Percentiles rank a stretch among this genome's conserved stretches.
Evolutionary conservation across 208 protist species (phyloP).

Genomic region (Trypanosoma congolense): DNA sequence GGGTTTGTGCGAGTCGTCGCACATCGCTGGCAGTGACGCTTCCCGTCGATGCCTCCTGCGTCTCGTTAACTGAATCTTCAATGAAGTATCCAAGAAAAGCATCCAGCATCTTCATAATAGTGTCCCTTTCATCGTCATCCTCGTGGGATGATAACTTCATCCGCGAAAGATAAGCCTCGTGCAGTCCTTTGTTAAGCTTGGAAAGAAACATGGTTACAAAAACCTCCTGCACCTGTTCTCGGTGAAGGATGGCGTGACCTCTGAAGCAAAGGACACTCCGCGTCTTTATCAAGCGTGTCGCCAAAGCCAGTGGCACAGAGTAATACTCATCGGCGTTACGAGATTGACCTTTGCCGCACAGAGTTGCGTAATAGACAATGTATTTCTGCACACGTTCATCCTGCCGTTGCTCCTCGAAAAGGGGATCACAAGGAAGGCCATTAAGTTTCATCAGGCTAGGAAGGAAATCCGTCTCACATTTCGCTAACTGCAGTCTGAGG

Average conservation of each 20-base stretch:
- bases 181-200: conserved; percentile 62
- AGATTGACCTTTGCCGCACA: conserved; percentile 18
- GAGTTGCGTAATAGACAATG: conserved; percentile 38
- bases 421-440: conserved; percentile 59
- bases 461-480: conserved; percentile 59
- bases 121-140: conserved; percentile 55
- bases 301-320: conserved; percentile 60
- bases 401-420: conserved; percentile 40
- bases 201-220: conserved; percentile 75
- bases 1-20: conserved; percentile 63
- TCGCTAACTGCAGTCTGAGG: conserved; percentile 62
- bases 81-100: conserved; percentile 82
- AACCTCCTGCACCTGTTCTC: conserved; percentile 79
- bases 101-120: conserved; percentile 82
- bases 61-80: conserved; percentile 41
- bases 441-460: conserved; percentile 67
- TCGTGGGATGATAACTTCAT: conserved; percentile 54
- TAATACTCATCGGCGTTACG: conserved; percentile 63
- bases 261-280: conserved; percentile 63
- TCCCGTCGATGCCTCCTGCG: conserved; percentile 53
- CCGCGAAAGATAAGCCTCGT: conserved; percentile 68
- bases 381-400: conserved; percentile 51
- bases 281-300: conserved; percentile 71
- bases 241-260: conserved; percentile 70
- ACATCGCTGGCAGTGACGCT: conserved; percentile 72